Percentiles rank a stretch among this genome's conserved stretches.
Conservation (phyloP, 768 basidiomycete species). For the Rubroboletus satanas region DNA sequence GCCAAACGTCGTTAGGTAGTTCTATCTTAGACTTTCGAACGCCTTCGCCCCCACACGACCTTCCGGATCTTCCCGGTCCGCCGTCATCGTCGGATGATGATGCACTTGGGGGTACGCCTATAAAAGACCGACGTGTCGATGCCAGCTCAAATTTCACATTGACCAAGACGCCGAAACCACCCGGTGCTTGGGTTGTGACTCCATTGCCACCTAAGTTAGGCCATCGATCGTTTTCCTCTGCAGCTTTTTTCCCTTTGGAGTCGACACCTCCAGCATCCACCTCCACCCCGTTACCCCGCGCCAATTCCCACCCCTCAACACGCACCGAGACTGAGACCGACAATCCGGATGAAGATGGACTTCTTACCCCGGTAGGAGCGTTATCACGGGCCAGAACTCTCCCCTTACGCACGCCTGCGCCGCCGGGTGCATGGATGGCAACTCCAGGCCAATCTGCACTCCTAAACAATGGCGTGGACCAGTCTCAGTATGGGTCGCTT, state of each 20-base stretch:
- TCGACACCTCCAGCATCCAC: constrained; percentile 24
- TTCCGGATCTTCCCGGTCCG: constrained; percentile 65
- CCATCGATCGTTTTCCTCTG: constrained; percentile 17
- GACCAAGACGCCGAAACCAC: constrained; percentile 44
- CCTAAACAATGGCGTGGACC: constrained; percentile 16
- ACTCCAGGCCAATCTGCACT: constrained; percentile 45
- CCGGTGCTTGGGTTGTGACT: constrained; percentile 44
- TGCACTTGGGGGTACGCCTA: constrained; percentile 27
- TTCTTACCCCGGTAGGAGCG: constrained; percentile 45
- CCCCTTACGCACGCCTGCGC: constrained; percentile 57
- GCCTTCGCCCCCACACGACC: constrained; percentile 57
- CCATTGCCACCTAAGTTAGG: constrained; percentile 28
- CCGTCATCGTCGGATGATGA: constrained; percentile 56
- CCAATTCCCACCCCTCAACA: constrained; percentile 10
- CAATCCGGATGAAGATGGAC: constrained; percentile 21
- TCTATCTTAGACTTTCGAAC: constrained; percentile 53
- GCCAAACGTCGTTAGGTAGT: constrained; percentile 36
- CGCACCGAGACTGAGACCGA: constrained; percentile 17
- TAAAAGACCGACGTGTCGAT: constrained; percentile 15
- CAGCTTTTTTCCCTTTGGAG: constrained; percentile 18
- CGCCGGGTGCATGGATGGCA: constrained; percentile 62
- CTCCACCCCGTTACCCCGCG: constrained; percentile 25
- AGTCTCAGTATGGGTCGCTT: constrained; percentile 33
- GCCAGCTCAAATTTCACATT: constrained; percentile 28
- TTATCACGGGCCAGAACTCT: constrained; percentile 46